Conservation (phyloP, 306 rosid species). For the Carpinus viminea region DNA sequence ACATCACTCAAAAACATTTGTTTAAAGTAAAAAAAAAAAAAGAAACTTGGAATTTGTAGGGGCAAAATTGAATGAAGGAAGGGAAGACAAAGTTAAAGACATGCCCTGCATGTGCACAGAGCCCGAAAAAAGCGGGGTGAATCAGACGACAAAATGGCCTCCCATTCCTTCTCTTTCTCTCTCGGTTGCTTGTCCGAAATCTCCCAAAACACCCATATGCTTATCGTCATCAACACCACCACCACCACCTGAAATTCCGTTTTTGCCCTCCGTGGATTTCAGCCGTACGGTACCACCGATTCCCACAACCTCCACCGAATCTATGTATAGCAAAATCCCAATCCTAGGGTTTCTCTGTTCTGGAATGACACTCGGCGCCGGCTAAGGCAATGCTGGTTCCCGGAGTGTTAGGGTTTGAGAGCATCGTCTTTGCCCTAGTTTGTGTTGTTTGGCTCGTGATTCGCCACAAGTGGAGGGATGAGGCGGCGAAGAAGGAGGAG, state of each 20-base stretch:
- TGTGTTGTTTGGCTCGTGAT: constrained; percentile 34
- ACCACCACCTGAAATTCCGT: background rate
- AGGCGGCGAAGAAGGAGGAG: constrained; percentile 47
- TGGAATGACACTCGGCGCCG: constrained; percentile 48
- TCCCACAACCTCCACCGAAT: constrained; percentile 18
- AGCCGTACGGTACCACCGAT: background rate
- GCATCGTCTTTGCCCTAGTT: constrained; percentile 34
- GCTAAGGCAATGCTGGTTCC: constrained; percentile 40
- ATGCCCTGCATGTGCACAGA: background rate
- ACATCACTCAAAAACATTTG: no score
- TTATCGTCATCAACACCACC: constrained; percentile 17
- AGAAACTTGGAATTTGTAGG: no score
- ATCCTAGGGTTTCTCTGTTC: constrained; percentile 52
- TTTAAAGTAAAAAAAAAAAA: background rate
- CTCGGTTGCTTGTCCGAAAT: background rate
- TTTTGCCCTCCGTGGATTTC: background rate
- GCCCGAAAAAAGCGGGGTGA: background rate
- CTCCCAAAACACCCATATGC: constrained; percentile 23
- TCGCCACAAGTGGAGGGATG: constrained; percentile 52
- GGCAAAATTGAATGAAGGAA: background rate
- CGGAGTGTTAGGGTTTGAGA: constrained; percentile 61
- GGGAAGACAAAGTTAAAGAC: background rate
- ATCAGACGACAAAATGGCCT: background rate
- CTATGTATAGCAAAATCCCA: constrained; percentile 41
- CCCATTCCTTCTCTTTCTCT: background rate